Percentiles rank a stretch among this genome's conserved stretches.
phyloP scores from a whole-genome alignment of 495 filamentous ascomycete genomes.

The Trichoderma reesei region DNA sequence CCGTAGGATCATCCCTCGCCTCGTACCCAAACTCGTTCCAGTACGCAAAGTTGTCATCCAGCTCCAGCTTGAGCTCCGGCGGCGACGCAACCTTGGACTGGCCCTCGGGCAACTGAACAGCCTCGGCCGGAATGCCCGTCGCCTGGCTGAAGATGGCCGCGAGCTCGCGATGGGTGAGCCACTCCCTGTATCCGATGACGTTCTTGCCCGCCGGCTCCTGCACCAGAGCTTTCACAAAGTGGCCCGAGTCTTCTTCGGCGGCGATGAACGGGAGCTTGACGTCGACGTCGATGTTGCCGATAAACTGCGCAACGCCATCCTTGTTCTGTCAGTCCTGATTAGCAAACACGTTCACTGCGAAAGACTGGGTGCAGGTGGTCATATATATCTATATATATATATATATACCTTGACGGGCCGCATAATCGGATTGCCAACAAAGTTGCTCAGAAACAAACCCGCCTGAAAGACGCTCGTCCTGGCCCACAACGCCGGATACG shows the following conservation, averaged over 20 bases:
- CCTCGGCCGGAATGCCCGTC: slow-evolving; percentile 12
- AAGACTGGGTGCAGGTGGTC: no score
- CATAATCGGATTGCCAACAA: not conserved
- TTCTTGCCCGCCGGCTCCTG: slow-evolving; percentile 20
- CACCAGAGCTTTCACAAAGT: slow-evolving; percentile 24
- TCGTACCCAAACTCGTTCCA: slow-evolving; percentile 27
- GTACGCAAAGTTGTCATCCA: slow-evolving; percentile 26
- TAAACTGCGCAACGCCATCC: not conserved
- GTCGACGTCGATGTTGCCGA: slow-evolving; percentile 5
- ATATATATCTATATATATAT: not conserved
- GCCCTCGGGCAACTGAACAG: slow-evolving; percentile 10
- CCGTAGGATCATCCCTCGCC: slow-evolving; percentile 15
- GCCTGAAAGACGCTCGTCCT: slow-evolving; percentile 32
- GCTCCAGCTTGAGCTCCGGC: slow-evolving; percentile 19
- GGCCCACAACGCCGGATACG: slow-evolving; percentile 27
- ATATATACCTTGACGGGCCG: slow-evolving; percentile 1
- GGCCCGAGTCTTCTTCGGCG: slow-evolving; percentile 25
- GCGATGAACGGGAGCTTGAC: slow-evolving; percentile 21
- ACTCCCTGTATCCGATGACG: slow-evolving; percentile 22
- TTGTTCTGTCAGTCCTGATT: not conserved
- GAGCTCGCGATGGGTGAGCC: slow-evolving; percentile 23
- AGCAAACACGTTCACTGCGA: not conserved
- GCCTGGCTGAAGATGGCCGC: slow-evolving; percentile 18
- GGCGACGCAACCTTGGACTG: slow-evolving; percentile 15
- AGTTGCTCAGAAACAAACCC: slow-evolving; percentile 30